These are phyloP conservation scores for Camellia oleifera DNA, from an alignment of 179 eudicot genomes.

Conservation along the genomic window DNA sequence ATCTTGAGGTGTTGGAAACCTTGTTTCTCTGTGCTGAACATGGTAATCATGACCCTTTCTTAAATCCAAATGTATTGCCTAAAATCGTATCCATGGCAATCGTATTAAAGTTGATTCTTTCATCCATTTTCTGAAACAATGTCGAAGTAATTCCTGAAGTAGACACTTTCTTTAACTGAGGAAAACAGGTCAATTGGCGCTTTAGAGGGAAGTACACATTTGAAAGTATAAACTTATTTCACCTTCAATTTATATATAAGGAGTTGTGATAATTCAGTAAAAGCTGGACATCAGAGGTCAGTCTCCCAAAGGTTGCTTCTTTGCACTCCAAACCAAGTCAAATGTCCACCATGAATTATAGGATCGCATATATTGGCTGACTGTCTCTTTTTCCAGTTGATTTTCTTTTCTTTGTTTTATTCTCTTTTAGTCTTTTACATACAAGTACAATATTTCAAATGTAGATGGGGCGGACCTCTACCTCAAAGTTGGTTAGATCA, in stretches of 20 bases:
- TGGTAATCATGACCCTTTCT: not conserved
- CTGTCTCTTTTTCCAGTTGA: not conserved
- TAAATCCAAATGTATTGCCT: not conserved
- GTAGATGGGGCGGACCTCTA: slow-evolving; percentile 56
- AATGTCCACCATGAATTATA: not conserved
- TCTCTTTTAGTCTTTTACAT: not conserved
- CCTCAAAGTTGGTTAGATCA: slow-evolving; percentile 61
- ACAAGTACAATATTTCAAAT: not conserved
- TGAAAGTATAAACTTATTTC: not conserved
- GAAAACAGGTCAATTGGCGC: not conserved
- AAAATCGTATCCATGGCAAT: not conserved
- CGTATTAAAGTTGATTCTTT: not conserved
- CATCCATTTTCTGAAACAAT: not conserved
- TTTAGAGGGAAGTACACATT: not conserved
- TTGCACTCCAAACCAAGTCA: not conserved
- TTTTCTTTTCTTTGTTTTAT: not conserved
- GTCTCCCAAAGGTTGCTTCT: not conserved
- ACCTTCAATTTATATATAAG: not conserved
- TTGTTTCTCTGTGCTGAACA: not conserved
- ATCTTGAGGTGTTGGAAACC: not conserved
- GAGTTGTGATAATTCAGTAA: not conserved
- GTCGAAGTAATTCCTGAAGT: not conserved
- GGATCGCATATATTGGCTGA: not conserved
- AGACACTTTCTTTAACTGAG: not conserved
- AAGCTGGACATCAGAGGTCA: not conserved